These are phyloP conservation scores for Aspergillus ustus DNA, from an alignment of 2,329 filamentous ascomycete species.

Conservation along the genomic window DNA sequence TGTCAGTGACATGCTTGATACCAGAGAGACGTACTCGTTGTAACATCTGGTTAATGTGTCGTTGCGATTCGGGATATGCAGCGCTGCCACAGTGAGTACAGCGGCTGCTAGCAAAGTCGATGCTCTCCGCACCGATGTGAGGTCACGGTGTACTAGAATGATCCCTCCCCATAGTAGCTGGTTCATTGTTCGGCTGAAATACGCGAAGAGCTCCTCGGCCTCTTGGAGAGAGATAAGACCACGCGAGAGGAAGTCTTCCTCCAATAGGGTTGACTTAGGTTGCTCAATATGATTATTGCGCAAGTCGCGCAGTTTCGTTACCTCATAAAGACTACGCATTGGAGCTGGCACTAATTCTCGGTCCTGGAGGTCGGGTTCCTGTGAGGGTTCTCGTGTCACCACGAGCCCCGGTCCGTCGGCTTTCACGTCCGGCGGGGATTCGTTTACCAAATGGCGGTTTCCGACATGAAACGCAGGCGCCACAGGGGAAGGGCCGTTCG, in stretches of 20 bases:
- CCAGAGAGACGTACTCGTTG: slow-evolving; percentile 60
- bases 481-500: slow-evolving; percentile 29
- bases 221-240: slow-evolving; percentile 53
- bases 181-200: slow-evolving; percentile 58
- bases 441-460: slow-evolving; percentile 31
- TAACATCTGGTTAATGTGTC: slow-evolving; percentile 60
- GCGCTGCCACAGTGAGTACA: slow-evolving; percentile 61
- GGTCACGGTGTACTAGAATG: slow-evolving; percentile 54
- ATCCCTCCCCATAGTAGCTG: slow-evolving; percentile 58
- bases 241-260: slow-evolving; percentile 57
- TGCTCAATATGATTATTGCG: slow-evolving; percentile 44
- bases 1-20: slow-evolving; percentile 62
- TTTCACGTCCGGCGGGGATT: slow-evolving; percentile 32
- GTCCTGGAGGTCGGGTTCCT: slow-evolving; percentile 47
- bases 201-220: slow-evolving; percentile 56
- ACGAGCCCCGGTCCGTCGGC: slow-evolving; percentile 35
- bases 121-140: slow-evolving; percentile 58
- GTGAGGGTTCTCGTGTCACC: slow-evolving; percentile 53
- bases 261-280: slow-evolving; percentile 44
- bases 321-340: slow-evolving; percentile 60
- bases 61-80: slow-evolving; percentile 61
- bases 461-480: slow-evolving; percentile 35
- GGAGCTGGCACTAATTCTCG: slow-evolving; percentile 53
- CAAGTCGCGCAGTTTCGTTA: slow-evolving; percentile 54
- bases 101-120: slow-evolving; percentile 61